phyloP scores from a whole-genome alignment of 1,284 basidiomycete genomes.

The Ceratobasidium sp. region DNA sequence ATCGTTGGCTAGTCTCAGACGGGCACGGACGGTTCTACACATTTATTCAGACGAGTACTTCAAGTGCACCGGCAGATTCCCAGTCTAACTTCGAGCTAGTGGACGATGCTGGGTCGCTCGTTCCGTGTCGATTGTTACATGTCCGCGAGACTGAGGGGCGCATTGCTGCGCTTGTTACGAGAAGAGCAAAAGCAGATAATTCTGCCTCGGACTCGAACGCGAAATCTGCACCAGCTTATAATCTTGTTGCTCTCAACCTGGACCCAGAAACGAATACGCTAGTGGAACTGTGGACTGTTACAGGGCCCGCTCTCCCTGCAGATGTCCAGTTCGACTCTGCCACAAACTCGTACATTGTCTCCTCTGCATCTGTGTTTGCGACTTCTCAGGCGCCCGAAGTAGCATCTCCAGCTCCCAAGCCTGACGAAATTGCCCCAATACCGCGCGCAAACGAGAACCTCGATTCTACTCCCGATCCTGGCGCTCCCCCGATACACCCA shows the following conservation, averaged over 20 bases:
- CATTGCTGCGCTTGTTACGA: conserved; percentile 17
- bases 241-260: conserved; percentile 22
- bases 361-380: conserved; percentile 68
- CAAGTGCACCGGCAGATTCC: neutral
- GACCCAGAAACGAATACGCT: conserved; percentile 46
- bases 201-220: conserved; percentile 1
- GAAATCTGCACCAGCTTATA: neutral
- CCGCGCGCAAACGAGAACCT: conserved; percentile 68
- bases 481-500: conserved; percentile 62
- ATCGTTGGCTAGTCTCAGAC: conserved; percentile 71
- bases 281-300: conserved; percentile 73
- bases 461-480: conserved; percentile 51
- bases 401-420: conserved; percentile 63
- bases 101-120: conserved; percentile 41
- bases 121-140: conserved; percentile 71
- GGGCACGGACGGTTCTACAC: conserved; percentile 78
- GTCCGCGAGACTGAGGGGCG: conserved; percentile 55
- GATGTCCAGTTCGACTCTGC: conserved; percentile 64
- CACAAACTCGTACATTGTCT: conserved; percentile 63
- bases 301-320: conserved; percentile 76
- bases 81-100: conserved; percentile 25
- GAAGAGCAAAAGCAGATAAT: neutral
- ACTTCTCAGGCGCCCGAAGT: conserved; percentile 53
- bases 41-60: conserved; percentile 54
- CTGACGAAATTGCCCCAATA: conserved; percentile 73